These are phyloP conservation scores for Aristolochia fimbriata DNA, from an alignment of 164 flowering plant genomes.

Conservation along the genomic window DNA sequence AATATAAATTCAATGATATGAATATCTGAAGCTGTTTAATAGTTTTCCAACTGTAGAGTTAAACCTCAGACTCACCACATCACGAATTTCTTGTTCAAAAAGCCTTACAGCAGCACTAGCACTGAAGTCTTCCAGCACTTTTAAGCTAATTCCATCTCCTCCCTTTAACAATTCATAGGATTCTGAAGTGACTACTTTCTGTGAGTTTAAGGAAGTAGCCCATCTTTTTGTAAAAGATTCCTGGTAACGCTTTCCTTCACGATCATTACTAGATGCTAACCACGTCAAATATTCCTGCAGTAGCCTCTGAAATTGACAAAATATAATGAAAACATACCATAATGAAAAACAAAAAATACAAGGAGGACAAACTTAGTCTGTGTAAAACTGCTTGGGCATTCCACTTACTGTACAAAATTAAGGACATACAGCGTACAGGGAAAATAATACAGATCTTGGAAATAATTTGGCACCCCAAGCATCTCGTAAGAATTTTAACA, in stretches of 20 bases:
- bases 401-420: no score
- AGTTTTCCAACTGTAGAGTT: background rate
- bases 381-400: no score
- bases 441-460: no score
- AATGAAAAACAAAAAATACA: background rate
- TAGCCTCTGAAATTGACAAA: constrained; percentile 42
- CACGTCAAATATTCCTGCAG: constrained; percentile 58
- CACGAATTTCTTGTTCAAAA: constrained; percentile 83
- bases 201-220: constrained; percentile 37
- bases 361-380: no score
- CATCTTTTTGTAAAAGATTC: constrained; percentile 67
- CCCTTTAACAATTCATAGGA: constrained; percentile 27
- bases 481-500: no score
- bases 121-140: constrained; percentile 50
- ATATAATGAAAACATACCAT: background rate
- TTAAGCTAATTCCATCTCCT: constrained; percentile 39
- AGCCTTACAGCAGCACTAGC: constrained; percentile 62
- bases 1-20: no score
- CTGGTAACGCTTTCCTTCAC: constrained; percentile 46
- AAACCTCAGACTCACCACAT: constrained; percentile 53
- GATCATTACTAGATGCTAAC: constrained; percentile 53
- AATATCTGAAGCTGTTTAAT: no score
- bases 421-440: no score
- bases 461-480: no score
- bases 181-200: constrained; percentile 20